A percentile compares a stretch with the other conserved stretches of the same genome.
Evolutionary conservation across 1,284 basidiomycete genomes (phyloP).

Genomic region (Vanrija humicola): DNA sequence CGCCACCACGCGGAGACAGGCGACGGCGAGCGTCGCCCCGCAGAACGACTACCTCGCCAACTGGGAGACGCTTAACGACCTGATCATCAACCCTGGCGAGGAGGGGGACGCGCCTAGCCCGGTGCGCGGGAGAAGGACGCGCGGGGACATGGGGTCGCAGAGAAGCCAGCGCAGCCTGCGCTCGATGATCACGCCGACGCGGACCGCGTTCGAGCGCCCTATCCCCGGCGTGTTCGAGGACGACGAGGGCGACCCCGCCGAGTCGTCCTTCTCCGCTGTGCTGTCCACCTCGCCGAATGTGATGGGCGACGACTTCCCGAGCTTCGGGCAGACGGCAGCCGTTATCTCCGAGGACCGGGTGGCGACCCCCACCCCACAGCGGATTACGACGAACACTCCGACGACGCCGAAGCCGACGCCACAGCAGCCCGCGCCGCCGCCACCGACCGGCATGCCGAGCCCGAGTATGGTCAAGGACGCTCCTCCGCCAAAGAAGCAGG

Average conservation of each 20-base stretch:
- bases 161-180: neutral
- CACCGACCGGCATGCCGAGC: too few species aligned
- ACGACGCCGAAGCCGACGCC: neutral
- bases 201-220: neutral
- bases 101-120: neutral
- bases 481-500: neutral
- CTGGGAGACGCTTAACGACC: slow-evolving; percentile 35
- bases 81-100: slow-evolving; percentile 9
- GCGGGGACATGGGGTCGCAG: neutral
- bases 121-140: too few species aligned
- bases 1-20: neutral
- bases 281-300: slow-evolving; percentile 1
- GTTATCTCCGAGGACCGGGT: neutral
- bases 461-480: neutral
- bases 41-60: slow-evolving; percentile 28
- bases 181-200: neutral
- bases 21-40: neutral
- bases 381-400: too few species aligned
- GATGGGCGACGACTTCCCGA: neutral
- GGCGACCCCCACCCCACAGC: too few species aligned
- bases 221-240: slow-evolving; percentile 1
- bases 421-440: neutral
- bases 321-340: neutral
- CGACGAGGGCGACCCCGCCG: neutral
- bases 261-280: neutral